Base-by-base conservation (phyloP, 2,329 filamentous ascomycete genomes). In the Septoria petroselini region DNA sequence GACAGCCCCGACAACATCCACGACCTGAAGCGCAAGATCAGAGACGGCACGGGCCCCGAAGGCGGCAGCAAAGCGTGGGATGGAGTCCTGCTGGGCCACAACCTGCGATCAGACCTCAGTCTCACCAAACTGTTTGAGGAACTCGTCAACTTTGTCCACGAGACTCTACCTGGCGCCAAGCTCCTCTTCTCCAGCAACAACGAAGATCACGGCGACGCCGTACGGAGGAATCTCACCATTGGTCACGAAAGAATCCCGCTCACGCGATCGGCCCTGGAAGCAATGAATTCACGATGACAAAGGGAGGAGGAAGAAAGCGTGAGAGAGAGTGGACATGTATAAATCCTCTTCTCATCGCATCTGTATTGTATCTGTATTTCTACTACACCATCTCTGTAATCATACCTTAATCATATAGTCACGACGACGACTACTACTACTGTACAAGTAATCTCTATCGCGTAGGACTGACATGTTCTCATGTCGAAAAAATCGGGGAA, bases 1-100 rank as follows among this genome's bases (percentile, higher is more conserved):
- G 46, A 48, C 21, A 48, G 46, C 30, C 46, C 38, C 30, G 46
- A 41, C 14, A 48, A 48, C 15, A 30, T 48, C 38, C 18, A 42
- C 19, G 39, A 41, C 5, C 23, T 48, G 11, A 48, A 48, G 30
- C 46, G 46, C 27, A 48, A 48, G 30, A 48, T 48, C 8, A 38
- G 46, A n/a, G 46, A 48, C 41, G 46, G 46, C 3, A 29, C 38
- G 1, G 46, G 46, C 1, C 46, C 46, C 2, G 46, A 48, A 14
- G 46, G 46, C 12, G 46, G 46, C 12, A 48, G 34, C 15, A 30
- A 41, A n/a, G 46, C 38, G 7, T 48, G 46, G 46, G 21, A 41
- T 30, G 46, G 38, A 11, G 38, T 48, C 2, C 9, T 48, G 8
- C 14, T 41, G 9, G 44, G 43, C 21, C 12, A 37, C 23, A 17